A percentile compares a stretch with the other conserved stretches of the same genome.
phyloP scores from a whole-genome alignment of 1,284 basidiomycete species.

The Malassezia globosa region DNA sequence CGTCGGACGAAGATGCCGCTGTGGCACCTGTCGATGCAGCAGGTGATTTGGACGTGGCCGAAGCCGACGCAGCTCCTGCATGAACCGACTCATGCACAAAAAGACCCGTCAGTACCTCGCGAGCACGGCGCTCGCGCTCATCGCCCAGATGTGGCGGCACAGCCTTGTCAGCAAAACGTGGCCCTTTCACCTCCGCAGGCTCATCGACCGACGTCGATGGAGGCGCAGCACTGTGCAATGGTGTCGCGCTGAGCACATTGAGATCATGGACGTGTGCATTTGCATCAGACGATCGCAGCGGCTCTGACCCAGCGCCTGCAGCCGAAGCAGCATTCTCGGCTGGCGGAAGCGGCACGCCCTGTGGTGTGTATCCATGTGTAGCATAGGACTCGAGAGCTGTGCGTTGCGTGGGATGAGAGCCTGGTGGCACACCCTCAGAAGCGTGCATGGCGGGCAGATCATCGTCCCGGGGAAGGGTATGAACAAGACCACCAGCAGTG shows the following conservation, averaged over 20 bases:
- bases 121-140: slow-evolving; percentile 38
- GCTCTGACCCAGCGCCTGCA: not conserved
- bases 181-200: slow-evolving; percentile 15
- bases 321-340: slow-evolving; percentile 7
- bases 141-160: slow-evolving; percentile 33
- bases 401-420: slow-evolving; percentile 25
- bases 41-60: too few relatives aligned
- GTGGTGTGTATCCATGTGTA: slow-evolving; percentile 32
- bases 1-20: slow-evolving; percentile 32
- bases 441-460: slow-evolving; percentile 5
- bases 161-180: slow-evolving; percentile 42
- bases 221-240: slow-evolving; percentile 33
- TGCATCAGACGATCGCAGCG: not conserved
- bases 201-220: slow-evolving; percentile 21
- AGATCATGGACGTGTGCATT: slow-evolving; percentile 41
- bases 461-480: slow-evolving; percentile 1
- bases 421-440: slow-evolving; percentile 31
- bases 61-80: too few relatives aligned
- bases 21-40: too few relatives aligned
- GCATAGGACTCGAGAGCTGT: slow-evolving; percentile 30
- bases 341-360: slow-evolving; percentile 26
- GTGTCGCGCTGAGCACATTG: slow-evolving; percentile 32
- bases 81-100: slow-evolving; percentile 40
- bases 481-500: slow-evolving; percentile 24
- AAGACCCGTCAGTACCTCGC: slow-evolving; percentile 34